These are phyloP conservation scores for Smallanthus sonchifolius DNA, from an alignment of 129 eudicot species.

Conservation along the genomic window DNA sequence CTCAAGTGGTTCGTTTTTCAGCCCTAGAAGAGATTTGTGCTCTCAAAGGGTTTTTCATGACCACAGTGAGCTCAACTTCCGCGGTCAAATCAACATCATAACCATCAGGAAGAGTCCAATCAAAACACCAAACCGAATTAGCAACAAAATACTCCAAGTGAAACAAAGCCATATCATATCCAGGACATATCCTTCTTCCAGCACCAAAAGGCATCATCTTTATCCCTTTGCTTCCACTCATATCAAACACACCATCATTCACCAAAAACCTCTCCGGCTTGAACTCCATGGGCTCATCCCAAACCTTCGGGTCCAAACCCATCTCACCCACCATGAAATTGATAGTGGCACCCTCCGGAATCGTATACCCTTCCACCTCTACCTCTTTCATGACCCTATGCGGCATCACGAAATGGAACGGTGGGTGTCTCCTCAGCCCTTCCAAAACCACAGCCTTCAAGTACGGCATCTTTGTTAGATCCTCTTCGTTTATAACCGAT, in stretches of 20 bases:
- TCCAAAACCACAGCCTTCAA: conserved; percentile 31
- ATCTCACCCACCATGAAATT: conserved; percentile 28
- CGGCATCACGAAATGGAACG: conserved; percentile 47
- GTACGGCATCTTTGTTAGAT: conserved; percentile 37
- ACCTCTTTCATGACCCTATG: conserved; percentile 41
- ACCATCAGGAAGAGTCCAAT: conserved; percentile 16
- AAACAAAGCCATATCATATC: conserved; percentile 18
- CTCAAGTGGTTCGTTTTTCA: neutral
- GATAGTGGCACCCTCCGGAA: conserved; percentile 33
- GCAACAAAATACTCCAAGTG: conserved; percentile 27
- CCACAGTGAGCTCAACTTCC: conserved; percentile 35
- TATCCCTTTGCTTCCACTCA: conserved; percentile 48
- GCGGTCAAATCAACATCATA: conserved; percentile 33
- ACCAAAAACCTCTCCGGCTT: conserved; percentile 23
- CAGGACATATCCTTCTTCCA: conserved; percentile 31
- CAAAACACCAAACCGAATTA: conserved; percentile 20
- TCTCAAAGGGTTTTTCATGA: conserved; percentile 42
- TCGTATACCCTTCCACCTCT: conserved; percentile 37
- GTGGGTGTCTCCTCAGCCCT: conserved; percentile 29
- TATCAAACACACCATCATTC: conserved; percentile 34
- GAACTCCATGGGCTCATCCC: conserved; percentile 29
- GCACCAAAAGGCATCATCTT: conserved; percentile 53
- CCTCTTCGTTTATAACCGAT: conserved; percentile 36
- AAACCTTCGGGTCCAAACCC: conserved; percentile 29
- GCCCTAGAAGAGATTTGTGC: conserved; percentile 11